Evolutionary conservation across 768 basidiomycete species (phyloP).

Genomic region (Mycena belliarum): DNA sequence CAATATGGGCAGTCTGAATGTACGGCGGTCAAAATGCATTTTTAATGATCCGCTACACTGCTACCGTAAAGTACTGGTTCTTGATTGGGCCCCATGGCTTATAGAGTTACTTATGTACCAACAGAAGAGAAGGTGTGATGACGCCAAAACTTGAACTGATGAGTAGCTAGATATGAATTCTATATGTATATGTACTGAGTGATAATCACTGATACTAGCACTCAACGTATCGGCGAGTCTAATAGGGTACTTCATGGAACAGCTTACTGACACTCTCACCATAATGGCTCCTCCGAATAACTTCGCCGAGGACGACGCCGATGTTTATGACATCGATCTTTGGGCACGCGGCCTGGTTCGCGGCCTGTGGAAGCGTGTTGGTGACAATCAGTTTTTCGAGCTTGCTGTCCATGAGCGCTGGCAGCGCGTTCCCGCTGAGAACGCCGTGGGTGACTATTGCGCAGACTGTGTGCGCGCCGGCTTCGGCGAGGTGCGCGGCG

Average conservation of each 20-base stretch:
- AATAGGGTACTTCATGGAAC: slow-evolving; percentile 88
- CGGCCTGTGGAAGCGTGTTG: slow-evolving; percentile 91
- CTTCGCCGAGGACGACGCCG: slow-evolving; percentile 77
- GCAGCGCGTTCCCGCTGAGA: slow-evolving; percentile 85
- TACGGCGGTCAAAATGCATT: too few relatives aligned
- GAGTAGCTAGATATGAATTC: too few relatives aligned
- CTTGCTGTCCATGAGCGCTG: slow-evolving; percentile 67
- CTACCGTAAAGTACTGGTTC: too few relatives aligned
- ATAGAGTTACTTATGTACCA: too few relatives aligned
- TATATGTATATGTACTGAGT: too few relatives aligned
- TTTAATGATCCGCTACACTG: too few relatives aligned
- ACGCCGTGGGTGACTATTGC: slow-evolving; percentile 97
- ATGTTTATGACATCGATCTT: slow-evolving; percentile 95
- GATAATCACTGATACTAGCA: too few relatives aligned
- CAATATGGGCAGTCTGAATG: too few relatives aligned
- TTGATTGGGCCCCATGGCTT: too few relatives aligned
- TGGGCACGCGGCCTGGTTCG: slow-evolving; percentile 65
- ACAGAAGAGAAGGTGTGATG: too few relatives aligned
- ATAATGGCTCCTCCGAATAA: slow-evolving; percentile 93
- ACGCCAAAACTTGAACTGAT: too few relatives aligned
- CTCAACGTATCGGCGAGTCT: background rate
- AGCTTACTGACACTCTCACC: slow-evolving; percentile 89
- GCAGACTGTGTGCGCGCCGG: slow-evolving; percentile 82
- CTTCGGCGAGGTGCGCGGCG: slow-evolving; percentile 83
- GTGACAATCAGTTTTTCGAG: slow-evolving; percentile 96